Evolutionary conservation across 805 yeast species (phyloP), one percentile per base, ranked within the genome.

Genomic region (Metschnikowia cubensis): DNA sequence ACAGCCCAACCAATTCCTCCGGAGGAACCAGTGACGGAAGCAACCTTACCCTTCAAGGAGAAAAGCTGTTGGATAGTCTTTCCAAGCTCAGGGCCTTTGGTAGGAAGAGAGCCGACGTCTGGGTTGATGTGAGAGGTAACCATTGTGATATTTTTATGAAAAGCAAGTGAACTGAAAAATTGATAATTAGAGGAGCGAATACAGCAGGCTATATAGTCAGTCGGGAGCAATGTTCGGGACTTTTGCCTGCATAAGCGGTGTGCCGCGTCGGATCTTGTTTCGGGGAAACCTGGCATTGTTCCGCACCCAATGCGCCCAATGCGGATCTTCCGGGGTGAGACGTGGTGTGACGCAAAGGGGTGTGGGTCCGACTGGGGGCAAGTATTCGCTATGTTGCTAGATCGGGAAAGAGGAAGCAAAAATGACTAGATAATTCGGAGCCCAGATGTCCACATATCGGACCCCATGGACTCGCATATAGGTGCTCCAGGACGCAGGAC

Each of bases 1-100:
- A 87, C 86, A 4, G 87, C 88, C 58, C 67, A 79, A 14, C 96
- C 96, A 56, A 89, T 88, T 33, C 96, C 96, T 42, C 85, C 76
- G 15, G 91, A 83, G 11, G 89, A 87, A 42, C 96, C 96, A n/a
- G 95, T 86, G 51, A 89, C 80, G 3, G 87, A 81, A 25, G 95
- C 94, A 13, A 84, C 85, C 68, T 87, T 88, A 25, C 94, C 95
- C 69, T 84, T 84, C 52, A 89, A 76, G 3, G 89, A 83, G 68
- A 89, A 87, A 56, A 86, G 73, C 54, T 85, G 91, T 54, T 84
- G 68, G 34, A 84, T 82, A 61, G 75, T 68, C 47, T 70, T 66
- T 29, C 81, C 69, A 35, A 81, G 67, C 52, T 68, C 64, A 44
- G 90, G 90, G 14, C 73, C 70, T 44, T 65, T 61, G 15, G 72